These are phyloP conservation scores for Penicillium canescens DNA, from an alignment of 495 filamentous ascomycete species.

Conservation along the genomic window DNA sequence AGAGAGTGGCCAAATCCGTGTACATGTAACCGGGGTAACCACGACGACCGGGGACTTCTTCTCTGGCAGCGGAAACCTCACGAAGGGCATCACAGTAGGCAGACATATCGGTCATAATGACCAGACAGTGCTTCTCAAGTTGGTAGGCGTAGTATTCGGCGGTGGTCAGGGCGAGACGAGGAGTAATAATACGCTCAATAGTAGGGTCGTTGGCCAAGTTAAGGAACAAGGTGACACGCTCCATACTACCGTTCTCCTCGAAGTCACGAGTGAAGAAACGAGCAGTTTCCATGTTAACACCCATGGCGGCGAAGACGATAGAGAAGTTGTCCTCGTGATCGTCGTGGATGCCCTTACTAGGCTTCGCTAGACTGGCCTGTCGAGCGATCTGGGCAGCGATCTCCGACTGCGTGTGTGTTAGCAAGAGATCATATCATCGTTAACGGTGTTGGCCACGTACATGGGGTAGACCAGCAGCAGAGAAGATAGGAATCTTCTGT, in stretches of 20 bases:
- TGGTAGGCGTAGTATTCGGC: constrained; percentile 99
- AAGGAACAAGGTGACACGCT: constrained; percentile 94
- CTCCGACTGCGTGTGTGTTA: constrained; percentile 43
- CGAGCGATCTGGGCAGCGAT: constrained; percentile 97
- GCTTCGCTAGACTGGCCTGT: constrained; percentile 88
- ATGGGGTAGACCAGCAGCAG: constrained; percentile 94
- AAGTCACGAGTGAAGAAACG: constrained; percentile 99
- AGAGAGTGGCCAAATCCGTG: constrained; percentile 99
- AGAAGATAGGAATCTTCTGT: constrained; percentile 99
- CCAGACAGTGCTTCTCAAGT: constrained; percentile 98
- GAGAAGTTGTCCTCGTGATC: constrained; percentile 99
- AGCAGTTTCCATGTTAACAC: constrained; percentile 99
- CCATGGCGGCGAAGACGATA: constrained; percentile 99
- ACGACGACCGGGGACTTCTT: constrained; percentile 99
- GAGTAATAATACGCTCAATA: constrained; percentile 99
- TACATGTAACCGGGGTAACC: constrained; percentile 99
- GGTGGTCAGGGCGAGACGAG: constrained; percentile 95
- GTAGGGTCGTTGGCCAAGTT: constrained; percentile 99
- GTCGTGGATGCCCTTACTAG: constrained; percentile 95
- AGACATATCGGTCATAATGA: constrained; percentile 97
- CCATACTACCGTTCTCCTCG: constrained; percentile 98
- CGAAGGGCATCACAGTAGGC: constrained; percentile 98
- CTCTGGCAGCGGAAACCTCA: constrained; percentile 94
- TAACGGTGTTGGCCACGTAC: constrained; percentile 43
- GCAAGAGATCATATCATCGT: too few species aligned